Conservation (phyloP, 2,329 filamentous ascomycete species). For the Mycogone perniciosa region DNA sequence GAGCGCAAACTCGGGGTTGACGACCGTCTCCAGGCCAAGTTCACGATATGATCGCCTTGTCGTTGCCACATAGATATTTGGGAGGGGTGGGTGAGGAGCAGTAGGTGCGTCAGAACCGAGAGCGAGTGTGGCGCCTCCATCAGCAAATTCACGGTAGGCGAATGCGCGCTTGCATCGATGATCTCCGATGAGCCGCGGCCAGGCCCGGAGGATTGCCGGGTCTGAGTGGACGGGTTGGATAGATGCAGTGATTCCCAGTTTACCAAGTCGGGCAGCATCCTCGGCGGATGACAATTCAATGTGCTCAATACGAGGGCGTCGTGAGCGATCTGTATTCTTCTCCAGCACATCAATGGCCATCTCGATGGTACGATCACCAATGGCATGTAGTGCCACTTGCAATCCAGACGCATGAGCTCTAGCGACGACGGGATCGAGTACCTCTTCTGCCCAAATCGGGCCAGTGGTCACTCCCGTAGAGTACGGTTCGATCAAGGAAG, state of each 20-base stretch:
- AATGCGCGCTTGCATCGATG: slow-evolving; percentile 53
- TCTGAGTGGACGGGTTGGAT: slow-evolving; percentile 54
- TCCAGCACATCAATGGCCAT: slow-evolving; percentile 53
- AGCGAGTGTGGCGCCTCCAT: slow-evolving; percentile 47
- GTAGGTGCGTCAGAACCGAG: slow-evolving; percentile 56
- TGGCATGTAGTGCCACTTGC: slow-evolving; percentile 59
- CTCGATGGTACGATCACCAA: slow-evolving; percentile 53
- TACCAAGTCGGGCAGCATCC: slow-evolving; percentile 51
- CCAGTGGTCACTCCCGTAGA: slow-evolving; percentile 39
- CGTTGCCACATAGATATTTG: slow-evolving; percentile 53
- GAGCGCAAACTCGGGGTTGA: slow-evolving; percentile 49
- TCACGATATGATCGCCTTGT: slow-evolving; percentile 50
- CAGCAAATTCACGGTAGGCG: slow-evolving; percentile 55
- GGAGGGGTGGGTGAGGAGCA: slow-evolving; percentile 47
- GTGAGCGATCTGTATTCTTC: slow-evolving; percentile 34
- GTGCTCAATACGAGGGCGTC: slow-evolving; percentile 59
- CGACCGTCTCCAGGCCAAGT: slow-evolving; percentile 32
- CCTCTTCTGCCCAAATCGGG: slow-evolving; percentile 48
- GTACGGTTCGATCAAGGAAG: slow-evolving; percentile 54
- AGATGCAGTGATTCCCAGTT: slow-evolving; percentile 53
- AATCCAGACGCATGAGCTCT: slow-evolving; percentile 48
- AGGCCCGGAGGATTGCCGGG: slow-evolving; percentile 55
- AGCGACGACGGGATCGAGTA: slow-evolving; percentile 47
- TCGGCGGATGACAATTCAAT: slow-evolving; percentile 50
- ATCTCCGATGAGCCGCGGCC: slow-evolving; percentile 50